Evolutionary conservation across 163 green algal species (phyloP).

Genomic region (Chloromonas sp.): DNA sequence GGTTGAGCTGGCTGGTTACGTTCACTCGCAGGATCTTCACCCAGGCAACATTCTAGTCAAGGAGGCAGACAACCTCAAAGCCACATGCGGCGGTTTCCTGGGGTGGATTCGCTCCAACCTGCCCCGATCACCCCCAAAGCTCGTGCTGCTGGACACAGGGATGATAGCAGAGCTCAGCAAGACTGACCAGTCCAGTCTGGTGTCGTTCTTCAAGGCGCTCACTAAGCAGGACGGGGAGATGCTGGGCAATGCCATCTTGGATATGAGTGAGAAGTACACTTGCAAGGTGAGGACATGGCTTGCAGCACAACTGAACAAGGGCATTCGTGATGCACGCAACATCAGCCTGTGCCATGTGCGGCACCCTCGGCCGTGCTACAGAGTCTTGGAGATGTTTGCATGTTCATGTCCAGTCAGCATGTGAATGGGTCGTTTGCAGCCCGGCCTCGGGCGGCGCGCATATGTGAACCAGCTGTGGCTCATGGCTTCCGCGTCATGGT

Average conservation of each 20-base stretch:
- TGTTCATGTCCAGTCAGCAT: no score
- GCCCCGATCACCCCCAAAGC: constrained; percentile 9
- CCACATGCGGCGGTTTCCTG: constrained; percentile 10
- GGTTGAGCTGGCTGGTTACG: no score
- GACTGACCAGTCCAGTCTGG: constrained; percentile 17
- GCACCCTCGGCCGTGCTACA: no score
- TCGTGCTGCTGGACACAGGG: constrained; percentile 53
- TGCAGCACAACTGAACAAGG: no score
- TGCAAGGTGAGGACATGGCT: constrained; percentile 34
- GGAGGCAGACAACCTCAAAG: constrained; percentile 11
- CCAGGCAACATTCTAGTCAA: constrained; percentile 94
- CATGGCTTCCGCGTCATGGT: no score
- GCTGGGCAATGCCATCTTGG: constrained; percentile 52
- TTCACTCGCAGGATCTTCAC: constrained; percentile 68
- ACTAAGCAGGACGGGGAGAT: constrained; percentile 58
- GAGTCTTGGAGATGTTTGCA: no score
- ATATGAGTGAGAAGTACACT: constrained; percentile 40
- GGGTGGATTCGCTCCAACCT: constrained; percentile 14
- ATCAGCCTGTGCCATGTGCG: no score
- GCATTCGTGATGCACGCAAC: no score
- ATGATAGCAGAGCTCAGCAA: constrained; percentile 76
- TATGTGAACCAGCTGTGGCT: no score
- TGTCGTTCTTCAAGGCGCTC: constrained; percentile 67
- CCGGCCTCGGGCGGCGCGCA: no score
- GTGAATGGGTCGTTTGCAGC: no score